phyloP scores from a whole-genome alignment of 306 rosid species.

The Cicer cuneatum region DNA sequence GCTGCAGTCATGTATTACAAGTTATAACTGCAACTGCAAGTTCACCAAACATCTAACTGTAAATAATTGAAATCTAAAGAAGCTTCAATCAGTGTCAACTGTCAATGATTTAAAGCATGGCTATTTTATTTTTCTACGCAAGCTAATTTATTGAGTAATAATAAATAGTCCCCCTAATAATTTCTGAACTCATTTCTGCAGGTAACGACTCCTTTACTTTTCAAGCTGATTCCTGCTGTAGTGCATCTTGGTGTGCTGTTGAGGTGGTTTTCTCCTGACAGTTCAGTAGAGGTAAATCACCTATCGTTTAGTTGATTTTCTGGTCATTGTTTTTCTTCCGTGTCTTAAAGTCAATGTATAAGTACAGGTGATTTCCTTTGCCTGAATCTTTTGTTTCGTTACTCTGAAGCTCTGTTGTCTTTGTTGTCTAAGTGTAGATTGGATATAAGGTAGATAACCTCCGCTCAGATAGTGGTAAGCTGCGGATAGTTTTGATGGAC shows the following conservation, averaged over 20 bases:
- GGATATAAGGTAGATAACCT: slow-evolving; percentile 85
- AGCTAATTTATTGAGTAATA: neutral
- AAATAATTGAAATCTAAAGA: slow-evolving; percentile 27
- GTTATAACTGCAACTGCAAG: neutral
- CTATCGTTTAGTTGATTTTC: slow-evolving; percentile 19
- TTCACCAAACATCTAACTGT: neutral
- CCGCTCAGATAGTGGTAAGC: slow-evolving; percentile 89
- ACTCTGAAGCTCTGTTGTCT: slow-evolving; percentile 32
- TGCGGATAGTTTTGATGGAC: slow-evolving; percentile 79
- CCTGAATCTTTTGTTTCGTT: slow-evolving; percentile 13
- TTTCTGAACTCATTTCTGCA: slow-evolving; percentile 47
- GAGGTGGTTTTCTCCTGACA: slow-evolving; percentile 89
- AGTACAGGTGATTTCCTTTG: neutral
- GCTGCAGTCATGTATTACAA: neutral
- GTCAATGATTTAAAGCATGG: neutral
- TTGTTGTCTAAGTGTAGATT: slow-evolving; percentile 56
- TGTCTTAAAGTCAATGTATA: neutral
- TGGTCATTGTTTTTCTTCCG: slow-evolving; percentile 9
- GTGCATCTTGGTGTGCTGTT: slow-evolving; percentile 92
- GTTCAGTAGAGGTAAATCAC: slow-evolving; percentile 71
- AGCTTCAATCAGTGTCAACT: slow-evolving; percentile 28
- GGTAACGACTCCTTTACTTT: slow-evolving; percentile 95
- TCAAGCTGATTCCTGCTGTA: slow-evolving; percentile 94
- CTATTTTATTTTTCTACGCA: too few species aligned
- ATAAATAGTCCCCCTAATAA: slow-evolving; percentile 30